Conservation (phyloP, 2,329 filamentous ascomycete genomes). For the Exophiala bonariae region DNA sequence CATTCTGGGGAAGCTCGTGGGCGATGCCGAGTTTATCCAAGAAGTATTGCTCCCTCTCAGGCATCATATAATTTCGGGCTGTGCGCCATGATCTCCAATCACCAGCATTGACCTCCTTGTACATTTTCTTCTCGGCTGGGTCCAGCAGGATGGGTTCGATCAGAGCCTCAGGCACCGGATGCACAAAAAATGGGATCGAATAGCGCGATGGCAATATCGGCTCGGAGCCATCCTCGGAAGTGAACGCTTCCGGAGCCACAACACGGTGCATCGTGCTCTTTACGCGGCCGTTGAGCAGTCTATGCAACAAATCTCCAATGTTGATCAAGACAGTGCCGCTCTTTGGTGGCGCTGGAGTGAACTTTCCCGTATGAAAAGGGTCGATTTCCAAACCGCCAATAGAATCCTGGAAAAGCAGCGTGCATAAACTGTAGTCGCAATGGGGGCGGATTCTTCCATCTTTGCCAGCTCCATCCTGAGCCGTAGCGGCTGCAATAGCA, state of each 20-base stretch:
- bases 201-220: conserved; percentile 31
- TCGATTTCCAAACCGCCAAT: conserved; percentile 48
- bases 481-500: too few species aligned
- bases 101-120: too few species aligned
- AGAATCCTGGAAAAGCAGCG: conserved; percentile 47
- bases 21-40: too few species aligned
- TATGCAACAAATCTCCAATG: conserved; percentile 54
- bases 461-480: not conserved
- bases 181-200: conserved; percentile 20
- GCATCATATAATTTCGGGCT: too few species aligned
- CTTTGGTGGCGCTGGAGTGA: conserved; percentile 32
- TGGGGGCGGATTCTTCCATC: conserved; percentile 29
- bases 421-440: conserved; percentile 47
- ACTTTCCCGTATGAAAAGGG: conserved; percentile 9
- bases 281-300: conserved; percentile 51
- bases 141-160: conserved; percentile 4
- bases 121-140: too few species aligned
- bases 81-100: too few species aligned
- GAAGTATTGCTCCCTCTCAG: too few species aligned
- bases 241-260: conserved; percentile 48
- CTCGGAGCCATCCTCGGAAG: conserved; percentile 46
- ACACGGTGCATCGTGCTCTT: conserved; percentile 55
- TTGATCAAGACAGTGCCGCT: conserved; percentile 51
- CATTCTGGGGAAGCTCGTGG: too few species aligned
- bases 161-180: conserved; percentile 22